These are phyloP conservation scores for Chrysanthemum lavandulifolium DNA, from an alignment of 129 eudicot species.

Conservation along the genomic window DNA sequence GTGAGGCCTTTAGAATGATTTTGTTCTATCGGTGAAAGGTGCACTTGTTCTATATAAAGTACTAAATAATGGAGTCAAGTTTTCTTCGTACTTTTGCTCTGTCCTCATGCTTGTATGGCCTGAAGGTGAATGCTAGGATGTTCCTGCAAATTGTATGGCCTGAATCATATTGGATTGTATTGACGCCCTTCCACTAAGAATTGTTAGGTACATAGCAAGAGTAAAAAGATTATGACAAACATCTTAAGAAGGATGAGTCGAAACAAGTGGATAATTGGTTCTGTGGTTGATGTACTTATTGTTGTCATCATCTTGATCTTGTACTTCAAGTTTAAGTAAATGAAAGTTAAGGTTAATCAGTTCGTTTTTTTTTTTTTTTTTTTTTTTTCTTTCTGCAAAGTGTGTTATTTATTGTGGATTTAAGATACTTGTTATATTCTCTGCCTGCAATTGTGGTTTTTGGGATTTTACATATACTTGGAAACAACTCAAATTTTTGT, in stretches of 20 bases:
- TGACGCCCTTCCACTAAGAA: background rate
- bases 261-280: constrained; percentile 64
- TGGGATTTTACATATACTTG: constrained; percentile 10
- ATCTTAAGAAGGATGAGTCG: constrained; percentile 62
- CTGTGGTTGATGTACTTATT: constrained; percentile 42
- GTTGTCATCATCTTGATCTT: constrained; percentile 56
- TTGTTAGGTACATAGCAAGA: constrained; percentile 29
- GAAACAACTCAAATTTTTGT: background rate
- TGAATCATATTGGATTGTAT: background rate
- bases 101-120: no score
- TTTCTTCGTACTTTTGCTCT: no score
- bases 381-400: background rate
- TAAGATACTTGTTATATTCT: constrained; percentile 1
- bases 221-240: constrained; percentile 56
- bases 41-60: no score
- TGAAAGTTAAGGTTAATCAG: background rate
- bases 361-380: constrained; percentile 2
- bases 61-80: no score
- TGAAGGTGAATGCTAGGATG: no score
- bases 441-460: constrained; percentile 1
- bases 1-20: no score
- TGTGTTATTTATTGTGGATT: constrained; percentile 35
- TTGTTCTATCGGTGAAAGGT: no score
- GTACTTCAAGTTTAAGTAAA: constrained; percentile 58
- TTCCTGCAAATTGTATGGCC: no score